Base-by-base conservation (phyloP, 2,329 filamentous ascomycete species). In the Elsinoe arachidis region DNA sequence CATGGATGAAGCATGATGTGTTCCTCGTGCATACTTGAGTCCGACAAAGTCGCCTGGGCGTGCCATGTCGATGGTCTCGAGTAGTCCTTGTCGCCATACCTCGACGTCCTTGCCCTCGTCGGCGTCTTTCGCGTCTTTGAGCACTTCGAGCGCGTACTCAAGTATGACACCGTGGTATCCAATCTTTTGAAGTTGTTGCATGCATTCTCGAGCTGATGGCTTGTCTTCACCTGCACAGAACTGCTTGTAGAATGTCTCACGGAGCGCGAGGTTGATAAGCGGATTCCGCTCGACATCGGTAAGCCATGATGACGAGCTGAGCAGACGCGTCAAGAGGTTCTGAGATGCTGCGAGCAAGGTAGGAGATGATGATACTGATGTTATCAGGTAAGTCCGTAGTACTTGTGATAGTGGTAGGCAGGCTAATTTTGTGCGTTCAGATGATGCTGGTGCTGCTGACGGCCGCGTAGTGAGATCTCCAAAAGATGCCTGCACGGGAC, bases 121-220 rank as follows among this genome's bases (percentile, higher is more conserved):
- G 51, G 84, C 77, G 3, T 75, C 70, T 33, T 83, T 80, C 14
- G 78, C 78, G 49, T 68, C 68, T 55, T 64, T 66, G 54, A 95
- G 85, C 0, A 93, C 86, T 71, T 96, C 91, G 62, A 80, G 82
- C 2, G 89, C 90, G 66, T 95, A 95, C 53, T 88, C 85, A 47
- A 96, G 77, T 57, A 96, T 90, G 5, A 95, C 87, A 11, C 90
- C 91, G 21, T 81, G 82, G 68, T 89, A 95, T 1, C 91, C 91
- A 44, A 92, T 83, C 33, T 76, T 70, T 70, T 89, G 88, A 9
- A 95, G 76, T 1, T 78, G 75, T 1, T 77, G 68, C 30, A 90
- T 81, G 0, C 86, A 90, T 30, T 69, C 72, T 41, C 77, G 75
- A 1, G 95, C 86, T 70, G 96, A 88, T 1, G 69, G 65, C 0